A percentile compares a stretch with the other conserved stretches of the same genome.
These are phyloP conservation scores for Aureobasidium melanogenum DNA, from an alignment of 2,329 filamentous ascomycete genomes.

Conservation along the genomic window DNA sequence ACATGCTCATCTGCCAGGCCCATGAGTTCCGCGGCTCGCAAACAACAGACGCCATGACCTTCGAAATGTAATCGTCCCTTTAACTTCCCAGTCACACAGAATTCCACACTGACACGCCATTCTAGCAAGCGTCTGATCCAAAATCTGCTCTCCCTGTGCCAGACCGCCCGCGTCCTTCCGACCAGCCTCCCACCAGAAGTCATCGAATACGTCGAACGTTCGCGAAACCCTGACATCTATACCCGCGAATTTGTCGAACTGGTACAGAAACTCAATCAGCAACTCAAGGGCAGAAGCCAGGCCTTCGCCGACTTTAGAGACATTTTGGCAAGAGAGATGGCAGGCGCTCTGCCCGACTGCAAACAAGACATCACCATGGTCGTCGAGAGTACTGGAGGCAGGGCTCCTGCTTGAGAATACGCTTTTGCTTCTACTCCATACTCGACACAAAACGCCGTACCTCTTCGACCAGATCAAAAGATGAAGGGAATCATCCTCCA, in stretches of 20 bases:
- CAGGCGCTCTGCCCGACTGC: slow-evolving; percentile 49
- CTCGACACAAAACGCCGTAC: background rate
- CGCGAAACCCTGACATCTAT: slow-evolving; percentile 59
- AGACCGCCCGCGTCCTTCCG: slow-evolving; percentile 39
- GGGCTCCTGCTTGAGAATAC: background rate
- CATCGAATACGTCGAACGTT: slow-evolving; percentile 53
- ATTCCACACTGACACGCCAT: background rate
- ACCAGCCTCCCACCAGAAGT: slow-evolving; percentile 53
- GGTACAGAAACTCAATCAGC: slow-evolving; percentile 54
- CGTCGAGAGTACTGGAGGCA: slow-evolving; percentile 37
- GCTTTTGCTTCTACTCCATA: background rate
- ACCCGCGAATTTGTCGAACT: slow-evolving; percentile 57
- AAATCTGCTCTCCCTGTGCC: slow-evolving; percentile 45
- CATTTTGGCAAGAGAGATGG: slow-evolving; percentile 50
- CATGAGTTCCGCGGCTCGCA: slow-evolving; percentile 51
- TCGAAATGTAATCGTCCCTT: slow-evolving; percentile 41
- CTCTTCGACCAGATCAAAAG: slow-evolving; percentile 16
- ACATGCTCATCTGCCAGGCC: slow-evolving; percentile 49
- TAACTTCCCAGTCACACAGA: background rate
- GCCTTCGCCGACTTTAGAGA: slow-evolving; percentile 52
- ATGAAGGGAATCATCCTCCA: slow-evolving; percentile 72
- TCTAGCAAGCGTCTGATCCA: slow-evolving; percentile 34
- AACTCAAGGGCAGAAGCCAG: slow-evolving; percentile 51
- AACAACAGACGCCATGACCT: slow-evolving; percentile 48
- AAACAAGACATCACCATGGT: slow-evolving; percentile 44